These are phyloP conservation scores for Neostapfia colusana DNA, from an alignment of 176 grass and related monocot genomes.

Conservation along the genomic window DNA sequence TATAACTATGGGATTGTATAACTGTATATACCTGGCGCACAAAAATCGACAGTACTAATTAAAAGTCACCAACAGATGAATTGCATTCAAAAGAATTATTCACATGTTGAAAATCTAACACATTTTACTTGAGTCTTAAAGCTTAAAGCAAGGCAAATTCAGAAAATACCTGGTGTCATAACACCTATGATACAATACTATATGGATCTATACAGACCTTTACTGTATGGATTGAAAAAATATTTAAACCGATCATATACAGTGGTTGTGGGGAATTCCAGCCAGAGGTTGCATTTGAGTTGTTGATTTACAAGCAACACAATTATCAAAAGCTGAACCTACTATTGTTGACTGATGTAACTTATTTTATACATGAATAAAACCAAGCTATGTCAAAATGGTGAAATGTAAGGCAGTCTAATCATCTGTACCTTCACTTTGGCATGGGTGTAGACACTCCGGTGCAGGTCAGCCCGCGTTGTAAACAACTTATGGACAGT, in stretches of 20 bases:
- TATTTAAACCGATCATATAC: not conserved
- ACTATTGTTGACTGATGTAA: conserved; percentile 4
- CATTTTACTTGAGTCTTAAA: not conserved
- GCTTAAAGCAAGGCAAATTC: not conserved
- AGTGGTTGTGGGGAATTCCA: not conserved
- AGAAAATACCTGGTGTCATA: not conserved
- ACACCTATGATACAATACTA: not conserved
- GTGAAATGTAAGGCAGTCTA: not conserved
- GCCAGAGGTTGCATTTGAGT: not conserved
- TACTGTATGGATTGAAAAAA: not conserved
- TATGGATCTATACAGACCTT: not conserved
- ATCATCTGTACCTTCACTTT: conserved; percentile 79
- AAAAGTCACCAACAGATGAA: not conserved
- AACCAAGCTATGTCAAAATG: not conserved
- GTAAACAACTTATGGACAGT: conserved; percentile 88
- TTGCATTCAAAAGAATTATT: not conserved
- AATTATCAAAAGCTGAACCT: not conserved
- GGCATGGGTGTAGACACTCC: conserved; percentile 88
- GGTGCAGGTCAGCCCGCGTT: conserved; percentile 84
- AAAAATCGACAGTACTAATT: not conserved
- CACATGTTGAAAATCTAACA: not conserved
- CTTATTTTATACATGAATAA: not conserved
- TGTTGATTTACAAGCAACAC: not conserved
- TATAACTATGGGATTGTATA: not conserved
- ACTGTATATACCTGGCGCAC: not conserved